phyloP scores from a whole-genome alignment of 2,329 filamentous ascomycete species.

The Cadophora sp. region DNA sequence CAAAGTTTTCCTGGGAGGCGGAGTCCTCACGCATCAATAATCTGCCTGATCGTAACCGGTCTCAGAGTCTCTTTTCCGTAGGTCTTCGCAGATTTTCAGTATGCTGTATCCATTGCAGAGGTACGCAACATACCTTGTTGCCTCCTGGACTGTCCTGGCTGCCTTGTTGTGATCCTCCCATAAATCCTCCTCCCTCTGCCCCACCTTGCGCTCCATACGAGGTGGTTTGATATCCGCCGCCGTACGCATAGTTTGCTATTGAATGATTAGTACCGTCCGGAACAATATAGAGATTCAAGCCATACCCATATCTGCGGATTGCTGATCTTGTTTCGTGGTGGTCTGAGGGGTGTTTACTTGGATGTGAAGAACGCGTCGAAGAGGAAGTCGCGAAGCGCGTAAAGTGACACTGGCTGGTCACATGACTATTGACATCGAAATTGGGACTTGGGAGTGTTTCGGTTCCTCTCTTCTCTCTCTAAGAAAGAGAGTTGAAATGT shows the following conservation, averaged over 20 bases:
- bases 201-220: conserved; percentile 58
- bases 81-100: conserved; percentile 20
- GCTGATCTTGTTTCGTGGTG: conserved; percentile 15
- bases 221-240: conserved; percentile 42
- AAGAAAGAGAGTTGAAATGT: not conserved
- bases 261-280: not conserved
- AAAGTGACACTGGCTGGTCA: conserved; percentile 15
- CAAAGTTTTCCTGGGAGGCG: conserved; percentile 1
- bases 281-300: not conserved
- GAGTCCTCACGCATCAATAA: conserved; percentile 69
- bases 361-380: conserved; percentile 18
- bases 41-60: conserved; percentile 94
- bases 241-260: conserved; percentile 44
- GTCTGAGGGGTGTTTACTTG: conserved; percentile 15
- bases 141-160: conserved; percentile 57
- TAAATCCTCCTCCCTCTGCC: conserved; percentile 68
- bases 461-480: not conserved
- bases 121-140: conserved; percentile 50
- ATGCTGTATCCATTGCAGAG: not conserved
- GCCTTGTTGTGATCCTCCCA: conserved; percentile 65
- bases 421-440: not conserved
- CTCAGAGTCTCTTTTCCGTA: conserved; percentile 86
- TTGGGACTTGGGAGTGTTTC: not conserved
- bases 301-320: conserved; percentile 27
- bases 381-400: conserved; percentile 18